Evolutionary conservation across 179 eudicot genomes (phyloP).

Genomic region (Sideroxylon spinosum): DNA sequence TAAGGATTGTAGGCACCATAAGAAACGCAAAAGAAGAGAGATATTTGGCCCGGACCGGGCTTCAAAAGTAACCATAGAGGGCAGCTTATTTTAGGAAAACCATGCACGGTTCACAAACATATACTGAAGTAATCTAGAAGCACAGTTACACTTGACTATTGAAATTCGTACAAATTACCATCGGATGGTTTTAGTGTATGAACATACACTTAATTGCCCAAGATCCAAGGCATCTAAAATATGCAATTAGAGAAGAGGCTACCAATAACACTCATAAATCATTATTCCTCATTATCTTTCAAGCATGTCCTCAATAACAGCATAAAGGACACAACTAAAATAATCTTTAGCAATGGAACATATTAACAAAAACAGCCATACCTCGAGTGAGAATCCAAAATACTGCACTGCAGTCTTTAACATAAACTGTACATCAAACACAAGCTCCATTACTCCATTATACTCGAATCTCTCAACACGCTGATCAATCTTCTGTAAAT

Average conservation of each 20-base stretch:
- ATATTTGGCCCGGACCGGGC: not conserved
- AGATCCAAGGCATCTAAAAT: not conserved
- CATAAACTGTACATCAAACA: conserved; percentile 79
- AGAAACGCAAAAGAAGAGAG: not conserved
- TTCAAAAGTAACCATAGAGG: not conserved
- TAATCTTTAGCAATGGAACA: conserved; percentile 7
- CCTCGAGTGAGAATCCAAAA: conserved; percentile 83
- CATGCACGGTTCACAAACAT: not conserved
- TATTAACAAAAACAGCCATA: conserved; percentile 26
- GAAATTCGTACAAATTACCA: not conserved
- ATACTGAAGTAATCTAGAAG: not conserved
- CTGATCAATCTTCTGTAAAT: conserved; percentile 62
- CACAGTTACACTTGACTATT: not conserved
- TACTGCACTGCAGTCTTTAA: conserved; percentile 67
- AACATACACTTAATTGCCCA: not conserved
- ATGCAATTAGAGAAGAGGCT: not conserved
- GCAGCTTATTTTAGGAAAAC: not conserved
- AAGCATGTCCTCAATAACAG: not conserved
- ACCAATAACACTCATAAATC: not conserved
- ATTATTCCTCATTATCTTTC: not conserved
- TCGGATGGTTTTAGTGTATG: not conserved
- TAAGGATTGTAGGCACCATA: not conserved
- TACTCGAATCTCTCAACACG: conserved; percentile 70
- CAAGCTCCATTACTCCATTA: conserved; percentile 70
- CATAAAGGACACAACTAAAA: conserved; percentile 9